Evolutionary conservation across 441 rosid genomes (phyloP).

Genomic region (Jatropha podagrica): DNA sequence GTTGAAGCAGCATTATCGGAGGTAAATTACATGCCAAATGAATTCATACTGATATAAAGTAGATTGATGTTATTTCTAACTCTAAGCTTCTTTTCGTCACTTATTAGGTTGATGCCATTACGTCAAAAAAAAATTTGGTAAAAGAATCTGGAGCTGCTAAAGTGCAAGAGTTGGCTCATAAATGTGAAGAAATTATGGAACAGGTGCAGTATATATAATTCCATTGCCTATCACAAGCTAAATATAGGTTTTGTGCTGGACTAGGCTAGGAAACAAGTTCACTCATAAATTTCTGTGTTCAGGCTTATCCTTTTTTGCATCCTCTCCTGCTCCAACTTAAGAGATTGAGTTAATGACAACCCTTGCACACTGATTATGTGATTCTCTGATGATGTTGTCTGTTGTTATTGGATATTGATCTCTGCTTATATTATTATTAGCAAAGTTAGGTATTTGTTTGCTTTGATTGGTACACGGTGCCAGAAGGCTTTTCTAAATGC

Average conservation of each 20-base stretch:
- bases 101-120: slow-evolving; percentile 65
- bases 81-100: slow-evolving; percentile 20
- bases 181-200: slow-evolving; percentile 59
- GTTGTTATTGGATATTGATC: too few species aligned
- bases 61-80: background rate
- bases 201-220: slow-evolving; percentile 42
- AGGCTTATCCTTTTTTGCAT: too few species aligned
- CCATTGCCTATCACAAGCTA: too few species aligned
- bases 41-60: background rate
- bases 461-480: background rate
- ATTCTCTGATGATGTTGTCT: too few species aligned
- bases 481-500: background rate
- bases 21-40: slow-evolving; percentile 29
- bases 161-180: slow-evolving; percentile 45
- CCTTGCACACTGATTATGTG: too few species aligned
- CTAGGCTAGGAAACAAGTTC: too few species aligned
- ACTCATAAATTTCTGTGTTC: too few species aligned
- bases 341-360: too few species aligned
- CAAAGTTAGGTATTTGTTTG: background rate
- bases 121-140: slow-evolving; percentile 46
- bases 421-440: too few species aligned
- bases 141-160: slow-evolving; percentile 61
- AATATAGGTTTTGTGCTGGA: too few species aligned
- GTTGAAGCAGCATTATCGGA: slow-evolving; percentile 65
- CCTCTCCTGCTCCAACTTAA: too few species aligned